phyloP scores from a whole-genome alignment of 768 basidiomycete genomes.

The Trametes meyenii region DNA sequence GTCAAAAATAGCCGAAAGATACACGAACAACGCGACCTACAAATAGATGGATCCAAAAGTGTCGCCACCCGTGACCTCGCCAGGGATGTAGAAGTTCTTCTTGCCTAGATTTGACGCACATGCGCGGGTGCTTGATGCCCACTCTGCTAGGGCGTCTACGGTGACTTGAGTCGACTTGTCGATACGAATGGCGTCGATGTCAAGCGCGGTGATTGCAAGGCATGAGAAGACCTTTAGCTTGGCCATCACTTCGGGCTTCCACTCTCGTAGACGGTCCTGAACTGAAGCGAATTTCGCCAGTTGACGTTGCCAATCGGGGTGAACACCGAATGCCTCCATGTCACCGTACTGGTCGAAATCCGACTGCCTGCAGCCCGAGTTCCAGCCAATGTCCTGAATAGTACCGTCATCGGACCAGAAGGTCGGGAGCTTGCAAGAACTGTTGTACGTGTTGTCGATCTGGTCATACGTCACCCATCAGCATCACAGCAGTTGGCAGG shows the following conservation, averaged over 20 bases:
- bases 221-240: slow-evolving; percentile 82
- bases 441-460: slow-evolving; percentile 72
- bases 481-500: not conserved
- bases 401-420: slow-evolving; percentile 83
- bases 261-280: slow-evolving; percentile 94
- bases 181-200: slow-evolving; percentile 93
- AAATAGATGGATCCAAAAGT: slow-evolving; percentile 86
- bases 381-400: slow-evolving; percentile 54
- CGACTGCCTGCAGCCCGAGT: slow-evolving; percentile 73
- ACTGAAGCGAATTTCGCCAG: slow-evolving; percentile 94
- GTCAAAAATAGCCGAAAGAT: not conserved
- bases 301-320: slow-evolving; percentile 93
- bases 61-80: slow-evolving; percentile 95
- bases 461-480: slow-evolving; percentile 32
- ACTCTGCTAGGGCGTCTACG: slow-evolving; percentile 74
- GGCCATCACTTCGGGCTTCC: slow-evolving; percentile 77
- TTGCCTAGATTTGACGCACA: slow-evolving; percentile 78
- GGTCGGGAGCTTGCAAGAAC: slow-evolving; percentile 71
- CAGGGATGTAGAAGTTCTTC: slow-evolving; percentile 87
- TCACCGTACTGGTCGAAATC: slow-evolving; percentile 97
- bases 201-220: slow-evolving; percentile 84
- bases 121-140: slow-evolving; percentile 71
- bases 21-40: slow-evolving; percentile 44
- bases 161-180: slow-evolving; percentile 94
- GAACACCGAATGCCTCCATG: slow-evolving; percentile 97